Percentiles rank a stretch among this genome's conserved stretches.
These are phyloP conservation scores for Trichoderma breve DNA, from an alignment of 2,329 filamentous ascomycete genomes.

Conservation along the genomic window DNA sequence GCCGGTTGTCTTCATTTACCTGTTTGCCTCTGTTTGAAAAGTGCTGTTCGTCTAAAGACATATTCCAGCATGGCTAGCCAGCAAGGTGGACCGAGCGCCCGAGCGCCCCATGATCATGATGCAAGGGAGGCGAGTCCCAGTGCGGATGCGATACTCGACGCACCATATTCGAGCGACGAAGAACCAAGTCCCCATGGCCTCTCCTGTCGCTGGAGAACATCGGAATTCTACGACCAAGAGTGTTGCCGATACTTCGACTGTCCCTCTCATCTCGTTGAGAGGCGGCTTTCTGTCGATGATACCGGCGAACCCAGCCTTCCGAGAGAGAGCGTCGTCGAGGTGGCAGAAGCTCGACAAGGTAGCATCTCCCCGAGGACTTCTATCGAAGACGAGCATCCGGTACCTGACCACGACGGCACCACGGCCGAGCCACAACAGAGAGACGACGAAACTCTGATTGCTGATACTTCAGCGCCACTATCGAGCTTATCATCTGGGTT, in stretches of 20 bases:
- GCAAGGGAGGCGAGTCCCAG: constrained; percentile 15
- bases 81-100: constrained; percentile 28
- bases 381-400: background rate
- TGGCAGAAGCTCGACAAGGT: constrained; percentile 7
- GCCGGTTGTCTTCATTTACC: background rate
- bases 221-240: constrained; percentile 42
- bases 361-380: background rate
- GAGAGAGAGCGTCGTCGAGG: constrained; percentile 4
- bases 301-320: constrained; percentile 21
- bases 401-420: background rate
- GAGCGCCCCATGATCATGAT: constrained; percentile 20
- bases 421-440: background rate
- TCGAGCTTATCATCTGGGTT: background rate
- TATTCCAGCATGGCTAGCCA: constrained; percentile 33
- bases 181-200: constrained; percentile 21
- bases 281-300: constrained; percentile 34
- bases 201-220: constrained; percentile 40
- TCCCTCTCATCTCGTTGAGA: constrained; percentile 45
- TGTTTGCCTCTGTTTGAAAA: background rate
- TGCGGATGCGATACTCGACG: constrained; percentile 32
- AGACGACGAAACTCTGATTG: background rate
- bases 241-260: constrained; percentile 50
- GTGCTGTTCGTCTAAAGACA: background rate
- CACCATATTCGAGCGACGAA: constrained; percentile 42
- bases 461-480: background rate